These are phyloP conservation scores for Rhynchosporium secalis DNA, from an alignment of 2,329 filamentous ascomycete species.

Conservation along the genomic window DNA sequence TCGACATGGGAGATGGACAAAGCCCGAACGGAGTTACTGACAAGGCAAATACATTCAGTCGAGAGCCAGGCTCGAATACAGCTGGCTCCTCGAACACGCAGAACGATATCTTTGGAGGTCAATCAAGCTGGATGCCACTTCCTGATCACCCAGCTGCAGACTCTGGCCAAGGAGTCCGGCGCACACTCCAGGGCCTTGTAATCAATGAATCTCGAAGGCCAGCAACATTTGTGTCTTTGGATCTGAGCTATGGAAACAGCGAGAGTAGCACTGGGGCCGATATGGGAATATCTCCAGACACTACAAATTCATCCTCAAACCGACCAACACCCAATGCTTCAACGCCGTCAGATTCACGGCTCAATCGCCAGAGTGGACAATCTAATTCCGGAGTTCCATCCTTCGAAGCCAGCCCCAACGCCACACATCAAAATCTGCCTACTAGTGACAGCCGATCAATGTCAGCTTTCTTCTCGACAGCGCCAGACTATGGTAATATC, in stretches of 20 bases:
- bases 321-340: conserved; percentile 62
- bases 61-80: conserved; percentile 20
- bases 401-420: conserved; percentile 54
- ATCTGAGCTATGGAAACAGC: conserved; percentile 44
- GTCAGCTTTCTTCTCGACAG: conserved; percentile 35
- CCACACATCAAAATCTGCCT: conserved; percentile 29
- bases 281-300: conserved; percentile 32
- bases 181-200: conserved; percentile 28
- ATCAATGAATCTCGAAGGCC: conserved; percentile 22
- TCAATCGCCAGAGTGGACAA: conserved; percentile 28
- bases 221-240: conserved; percentile 13
- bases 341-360: conserved; percentile 45
- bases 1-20: conserved; percentile 15
- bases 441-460: conserved; percentile 41
- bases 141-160: conserved; percentile 15
- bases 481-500: conserved; percentile 30
- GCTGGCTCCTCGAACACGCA: conserved; percentile 16
- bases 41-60: conserved; percentile 8
- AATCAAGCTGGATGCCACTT: conserved; percentile 26
- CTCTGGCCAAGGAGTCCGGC: conserved; percentile 27
- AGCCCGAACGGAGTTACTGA: conserved; percentile 14
- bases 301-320: conserved; percentile 44
- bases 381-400: conserved; percentile 47
- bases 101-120: conserved; percentile 20
- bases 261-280: conserved; percentile 44